phyloP scores from a whole-genome alignment of 495 filamentous ascomycete species.

The Copromyces sp. region DNA sequence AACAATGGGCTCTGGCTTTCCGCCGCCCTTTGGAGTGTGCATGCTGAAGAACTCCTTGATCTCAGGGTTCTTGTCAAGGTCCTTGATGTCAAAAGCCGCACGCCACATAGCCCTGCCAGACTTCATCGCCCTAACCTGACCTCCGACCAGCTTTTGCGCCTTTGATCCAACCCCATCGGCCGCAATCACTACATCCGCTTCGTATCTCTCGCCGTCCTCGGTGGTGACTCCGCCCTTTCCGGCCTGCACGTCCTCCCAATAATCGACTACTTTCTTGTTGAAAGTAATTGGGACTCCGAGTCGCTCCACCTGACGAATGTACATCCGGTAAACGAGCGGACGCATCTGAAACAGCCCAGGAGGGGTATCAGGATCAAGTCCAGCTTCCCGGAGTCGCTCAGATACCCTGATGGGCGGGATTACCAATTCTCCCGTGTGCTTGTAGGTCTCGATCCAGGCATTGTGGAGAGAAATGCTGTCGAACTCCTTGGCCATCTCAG shows the following conservation, averaged over 20 bases:
- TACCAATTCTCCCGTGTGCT: slow-evolving; percentile 41
- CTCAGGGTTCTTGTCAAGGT: slow-evolving; percentile 32
- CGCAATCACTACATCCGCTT: slow-evolving; percentile 48
- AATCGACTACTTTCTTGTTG: slow-evolving; percentile 39
- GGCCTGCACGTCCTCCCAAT: slow-evolving; percentile 35
- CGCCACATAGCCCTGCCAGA: slow-evolving; percentile 45
- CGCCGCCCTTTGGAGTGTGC: slow-evolving; percentile 21
- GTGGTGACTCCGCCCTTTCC: slow-evolving; percentile 36
- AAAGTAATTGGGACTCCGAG: slow-evolving; percentile 44
- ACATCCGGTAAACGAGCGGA: slow-evolving; percentile 46
- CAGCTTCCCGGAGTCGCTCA: slow-evolving; percentile 26
- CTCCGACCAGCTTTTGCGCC: slow-evolving; percentile 39
- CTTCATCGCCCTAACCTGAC: slow-evolving; percentile 38
- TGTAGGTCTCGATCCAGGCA: slow-evolving; percentile 42
- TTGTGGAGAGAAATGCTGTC: slow-evolving; percentile 35
- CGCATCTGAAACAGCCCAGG: slow-evolving; percentile 37
- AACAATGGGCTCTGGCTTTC: slow-evolving; percentile 28
- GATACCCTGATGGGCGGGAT: slow-evolving; percentile 29
- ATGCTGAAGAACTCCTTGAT: slow-evolving; percentile 35
- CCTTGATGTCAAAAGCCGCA: slow-evolving; percentile 30
- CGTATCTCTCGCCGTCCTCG: slow-evolving; percentile 37
- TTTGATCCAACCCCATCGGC: slow-evolving; percentile 49
- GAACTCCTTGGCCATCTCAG: slow-evolving; percentile 40
- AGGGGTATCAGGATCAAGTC: slow-evolving; percentile 26
- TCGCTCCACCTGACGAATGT: slow-evolving; percentile 39